Base-by-base conservation (phyloP, 345 rosid species). In the Eucalyptus regnans region DNA sequence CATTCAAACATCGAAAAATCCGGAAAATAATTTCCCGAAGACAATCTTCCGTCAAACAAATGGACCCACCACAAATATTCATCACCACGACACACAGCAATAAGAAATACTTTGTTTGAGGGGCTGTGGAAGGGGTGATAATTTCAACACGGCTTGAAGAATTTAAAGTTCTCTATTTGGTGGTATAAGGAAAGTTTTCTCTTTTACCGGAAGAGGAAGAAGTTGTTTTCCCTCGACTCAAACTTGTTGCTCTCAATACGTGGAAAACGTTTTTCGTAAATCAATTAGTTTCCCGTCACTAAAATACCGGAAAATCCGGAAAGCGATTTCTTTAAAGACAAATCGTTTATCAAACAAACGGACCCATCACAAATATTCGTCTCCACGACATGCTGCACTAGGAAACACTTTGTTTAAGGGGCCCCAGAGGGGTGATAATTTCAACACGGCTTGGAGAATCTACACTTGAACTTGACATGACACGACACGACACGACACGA, bases 1-100 rank as follows among this genome's bases (percentile, higher is more conserved):
- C 2, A 15, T n/a, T 4, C 18, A n/a, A 62, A 29, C 3, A n/a
- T 8, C 0, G 1, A 17, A n/a, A 64, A 15, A 64, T n/a, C 9
- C 0, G 6, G 3, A 14, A 64, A 64, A 15, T 7, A 14, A 14
- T n/a, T 64, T n/a, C 76, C 16, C 1, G 0, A 64, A 52, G 3
- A n/a, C 20, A 64, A n/a, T 64, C 10, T n/a, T 64, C 0, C 4
- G 41, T 64, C 37, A n/a, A 15, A 64, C 41, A 64, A 64, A 64
- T 7, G 41, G 20, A n/a, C 41, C 37, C 76, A 7, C 76, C 41
- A 1, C 41, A 7, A 20, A 5, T 41, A 18, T 3, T 9, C 27
- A 5, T 76, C 8, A 2, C 27, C 27, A 22, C 3, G 8, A 8
- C 81, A 71, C 13, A 20, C 14, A 18, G 81, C 81, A 9, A 8